Evolutionary conservation across 1,284 basidiomycete species (phyloP).

Genomic region (Heterobasidion annosum): DNA sequence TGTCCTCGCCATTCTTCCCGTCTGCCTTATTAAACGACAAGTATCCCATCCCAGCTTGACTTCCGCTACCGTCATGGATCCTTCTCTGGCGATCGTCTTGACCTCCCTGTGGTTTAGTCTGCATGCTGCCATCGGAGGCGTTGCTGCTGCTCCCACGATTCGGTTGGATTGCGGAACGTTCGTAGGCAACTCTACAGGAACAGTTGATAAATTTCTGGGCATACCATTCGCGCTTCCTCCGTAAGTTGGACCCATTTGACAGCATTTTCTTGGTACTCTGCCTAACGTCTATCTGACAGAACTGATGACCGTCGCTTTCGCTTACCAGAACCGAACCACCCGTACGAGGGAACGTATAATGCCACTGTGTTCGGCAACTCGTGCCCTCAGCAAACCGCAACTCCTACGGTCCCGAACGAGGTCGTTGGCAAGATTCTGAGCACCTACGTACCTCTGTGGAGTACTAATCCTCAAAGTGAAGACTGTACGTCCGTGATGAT

Average conservation of each 20-base stretch:
- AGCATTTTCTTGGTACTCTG: no score
- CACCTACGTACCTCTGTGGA: slow-evolving; percentile 21
- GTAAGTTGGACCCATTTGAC: slow-evolving; percentile 14
- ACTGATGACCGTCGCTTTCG: slow-evolving; percentile 27
- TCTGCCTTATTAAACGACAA: no score
- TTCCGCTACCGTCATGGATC: no score
- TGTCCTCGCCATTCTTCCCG: no score
- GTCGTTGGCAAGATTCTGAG: slow-evolving; percentile 21
- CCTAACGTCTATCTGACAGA: slow-evolving; percentile 1
- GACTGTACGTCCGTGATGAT: slow-evolving; percentile 30
- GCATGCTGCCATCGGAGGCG: no score
- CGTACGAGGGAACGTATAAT: slow-evolving; percentile 30
- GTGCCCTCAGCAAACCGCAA: slow-evolving; percentile 38
- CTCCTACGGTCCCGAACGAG: slow-evolving; percentile 18
- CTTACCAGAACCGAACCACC: slow-evolving; percentile 29
- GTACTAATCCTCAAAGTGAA: slow-evolving; percentile 30
- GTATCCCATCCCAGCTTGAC: no score
- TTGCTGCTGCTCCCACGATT: slow-evolving; percentile 3
- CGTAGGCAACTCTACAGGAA: slow-evolving; percentile 9
- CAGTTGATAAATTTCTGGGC: slow-evolving; percentile 32
- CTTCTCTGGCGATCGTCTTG: no score
- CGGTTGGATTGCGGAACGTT: slow-evolving; percentile 13
- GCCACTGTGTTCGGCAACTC: slow-evolving; percentile 34
- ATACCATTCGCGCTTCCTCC: slow-evolving; percentile 43
- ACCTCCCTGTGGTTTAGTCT: no score